These are phyloP conservation scores for Fusarium compactum DNA, from an alignment of 2,329 filamentous ascomycete genomes.

Conservation along the genomic window DNA sequence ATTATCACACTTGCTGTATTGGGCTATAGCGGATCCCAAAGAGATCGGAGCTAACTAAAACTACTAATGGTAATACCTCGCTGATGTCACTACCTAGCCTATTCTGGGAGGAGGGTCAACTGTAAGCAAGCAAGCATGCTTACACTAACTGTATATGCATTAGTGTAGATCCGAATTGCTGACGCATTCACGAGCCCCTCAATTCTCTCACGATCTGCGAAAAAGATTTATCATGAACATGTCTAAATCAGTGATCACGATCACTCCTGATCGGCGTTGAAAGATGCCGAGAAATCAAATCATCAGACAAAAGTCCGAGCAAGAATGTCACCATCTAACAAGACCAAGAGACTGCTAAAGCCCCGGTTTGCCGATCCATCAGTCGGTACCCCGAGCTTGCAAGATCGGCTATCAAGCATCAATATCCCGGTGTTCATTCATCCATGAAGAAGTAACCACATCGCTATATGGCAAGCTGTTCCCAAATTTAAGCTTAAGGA, in stretches of 20 bases:
- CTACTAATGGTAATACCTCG: background rate
- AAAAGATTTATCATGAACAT: background rate
- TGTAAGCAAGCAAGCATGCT: background rate
- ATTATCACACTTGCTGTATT: background rate
- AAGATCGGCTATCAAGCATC: background rate
- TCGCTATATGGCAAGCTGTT: background rate
- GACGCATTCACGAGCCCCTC: background rate
- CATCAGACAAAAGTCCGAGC: background rate
- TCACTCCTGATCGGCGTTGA: background rate
- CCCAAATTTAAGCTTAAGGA: background rate
- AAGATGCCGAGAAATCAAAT: background rate
- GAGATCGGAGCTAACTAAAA: background rate
- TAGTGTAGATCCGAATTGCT: background rate
- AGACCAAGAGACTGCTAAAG: background rate
- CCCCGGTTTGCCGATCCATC: background rate
- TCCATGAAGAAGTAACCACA: background rate
- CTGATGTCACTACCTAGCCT: background rate
- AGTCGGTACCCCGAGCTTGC: background rate
- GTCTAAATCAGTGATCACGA: background rate
- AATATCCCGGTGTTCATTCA: background rate
- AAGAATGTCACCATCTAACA: background rate
- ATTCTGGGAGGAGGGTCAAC: background rate
- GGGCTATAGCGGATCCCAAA: background rate
- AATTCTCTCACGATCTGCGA: background rate
- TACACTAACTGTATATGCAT: background rate